Percentiles rank a stretch among this genome's conserved stretches.
Conservation (phyloP, 169 alveolate species). For the Besnoitia besnoiti region DNA sequence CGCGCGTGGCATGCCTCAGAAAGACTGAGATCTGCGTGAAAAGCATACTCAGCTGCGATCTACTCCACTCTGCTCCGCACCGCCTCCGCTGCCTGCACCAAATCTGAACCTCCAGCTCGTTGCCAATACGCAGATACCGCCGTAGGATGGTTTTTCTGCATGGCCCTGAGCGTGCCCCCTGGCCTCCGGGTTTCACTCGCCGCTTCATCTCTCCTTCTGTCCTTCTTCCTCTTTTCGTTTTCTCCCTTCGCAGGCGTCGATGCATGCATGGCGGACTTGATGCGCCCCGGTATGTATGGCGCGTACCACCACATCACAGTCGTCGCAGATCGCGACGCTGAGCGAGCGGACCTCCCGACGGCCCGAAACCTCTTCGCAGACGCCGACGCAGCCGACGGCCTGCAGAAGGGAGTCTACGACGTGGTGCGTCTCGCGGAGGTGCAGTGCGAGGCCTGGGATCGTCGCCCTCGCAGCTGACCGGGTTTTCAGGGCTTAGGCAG, state of each 20-base stretch:
- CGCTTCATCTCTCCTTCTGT: neutral
- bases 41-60: too few relatives aligned
- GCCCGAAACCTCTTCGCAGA: neutral
- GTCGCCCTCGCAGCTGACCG: too few relatives aligned
- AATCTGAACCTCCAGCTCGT: too few relatives aligned
- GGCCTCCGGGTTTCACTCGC: neutral
- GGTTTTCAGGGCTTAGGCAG: too few relatives aligned
- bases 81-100: too few relatives aligned
- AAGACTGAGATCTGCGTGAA: too few relatives aligned
- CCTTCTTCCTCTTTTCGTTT: neutral
- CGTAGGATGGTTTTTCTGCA: neutral
- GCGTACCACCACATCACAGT: slow-evolving; percentile 72
- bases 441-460: too few relatives aligned
- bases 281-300: slow-evolving; percentile 72
- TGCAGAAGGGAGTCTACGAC: neutral
- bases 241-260: slow-evolving; percentile 53
- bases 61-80: too few relatives aligned
- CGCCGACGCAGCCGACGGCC: neutral
- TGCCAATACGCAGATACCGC: neutral
- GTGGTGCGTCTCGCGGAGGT: neutral
- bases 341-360: neutral
- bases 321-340: slow-evolving; percentile 10
- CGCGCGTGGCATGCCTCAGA: too few relatives aligned
- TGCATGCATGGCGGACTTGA: slow-evolving; percentile 66
- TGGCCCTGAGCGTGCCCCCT: neutral